Percentiles rank a stretch among this genome's conserved stretches.
Evolutionary conservation across 169 alveolate genomes (phyloP).

Genomic region (Cryptosporidium bovis): DNA sequence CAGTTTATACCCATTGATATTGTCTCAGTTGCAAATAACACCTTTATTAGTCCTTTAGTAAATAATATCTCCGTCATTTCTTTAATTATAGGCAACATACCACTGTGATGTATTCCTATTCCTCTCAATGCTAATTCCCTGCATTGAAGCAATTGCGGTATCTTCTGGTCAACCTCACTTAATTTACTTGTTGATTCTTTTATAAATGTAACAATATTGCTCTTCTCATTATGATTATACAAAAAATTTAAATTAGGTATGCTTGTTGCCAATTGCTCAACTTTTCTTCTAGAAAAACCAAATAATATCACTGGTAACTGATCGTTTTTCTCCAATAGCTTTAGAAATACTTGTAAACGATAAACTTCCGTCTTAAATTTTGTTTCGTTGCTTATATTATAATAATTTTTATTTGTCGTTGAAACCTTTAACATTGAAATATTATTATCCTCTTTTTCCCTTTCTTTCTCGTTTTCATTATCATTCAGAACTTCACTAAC

Average conservation of each 20-base stretch:
- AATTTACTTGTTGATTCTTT: constrained; percentile 85
- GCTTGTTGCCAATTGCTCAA: constrained; percentile 90
- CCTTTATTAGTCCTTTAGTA: constrained; percentile 94
- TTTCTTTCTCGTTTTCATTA: not conserved
- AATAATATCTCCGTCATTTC: constrained; percentile 97
- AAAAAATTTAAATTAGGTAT: constrained; percentile 86
- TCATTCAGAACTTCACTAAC: not conserved
- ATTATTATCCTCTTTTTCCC: constrained; percentile 1
- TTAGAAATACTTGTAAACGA: constrained; percentile 83
- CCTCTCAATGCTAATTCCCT: constrained; percentile 91
- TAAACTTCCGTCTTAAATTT: constrained; percentile 82
- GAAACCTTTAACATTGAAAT: constrained; percentile 2
- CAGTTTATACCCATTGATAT: constrained; percentile 99
- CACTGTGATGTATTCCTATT: constrained; percentile 99
- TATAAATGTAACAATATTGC: constrained; percentile 87
- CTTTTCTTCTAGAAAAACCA: constrained; percentile 92
- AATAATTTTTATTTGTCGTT: not conserved
- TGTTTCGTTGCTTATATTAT: constrained; percentile 15
- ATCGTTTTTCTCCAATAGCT: constrained; percentile 83
- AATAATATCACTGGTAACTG: constrained; percentile 96
- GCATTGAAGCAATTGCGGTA: constrained; percentile 89
- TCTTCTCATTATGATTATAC: constrained; percentile 83
- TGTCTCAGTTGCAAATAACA: constrained; percentile 98
- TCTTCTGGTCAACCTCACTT: constrained; percentile 86
- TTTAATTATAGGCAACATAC: constrained; percentile 96